phyloP scores from a whole-genome alignment of 2,329 filamentous ascomycete genomes.

The Fusarium metavorans region DNA sequence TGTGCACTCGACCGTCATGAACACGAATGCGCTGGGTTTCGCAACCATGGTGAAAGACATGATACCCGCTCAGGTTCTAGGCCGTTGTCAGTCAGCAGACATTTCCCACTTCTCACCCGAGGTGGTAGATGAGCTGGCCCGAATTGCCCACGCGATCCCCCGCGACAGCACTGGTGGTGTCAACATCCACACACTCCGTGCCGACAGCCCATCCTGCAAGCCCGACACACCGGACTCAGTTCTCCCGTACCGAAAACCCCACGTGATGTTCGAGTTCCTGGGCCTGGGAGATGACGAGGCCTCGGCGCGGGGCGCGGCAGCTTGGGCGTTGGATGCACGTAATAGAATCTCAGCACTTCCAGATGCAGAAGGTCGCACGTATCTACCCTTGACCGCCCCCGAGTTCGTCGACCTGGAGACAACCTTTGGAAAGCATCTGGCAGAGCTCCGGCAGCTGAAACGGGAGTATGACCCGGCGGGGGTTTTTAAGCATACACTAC shows the following conservation, averaged over 20 bases:
- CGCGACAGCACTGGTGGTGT: not conserved
- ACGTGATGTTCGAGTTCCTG: conserved; percentile 16
- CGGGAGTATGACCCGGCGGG: conserved; percentile 13
- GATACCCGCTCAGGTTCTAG: conserved; percentile 8
- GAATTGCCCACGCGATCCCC: conserved; percentile 2
- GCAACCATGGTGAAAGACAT: conserved; percentile 5
- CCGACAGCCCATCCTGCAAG: conserved; percentile 10
- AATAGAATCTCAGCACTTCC: conserved; percentile 4
- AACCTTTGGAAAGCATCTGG: conserved; percentile 2
- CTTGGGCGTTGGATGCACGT: conserved; percentile 10
- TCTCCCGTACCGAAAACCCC: conserved; percentile 7
- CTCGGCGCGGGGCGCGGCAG: not conserved
- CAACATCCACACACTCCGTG: conserved; percentile 7
- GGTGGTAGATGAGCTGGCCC: conserved; percentile 3
- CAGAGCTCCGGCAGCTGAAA: conserved; percentile 4
- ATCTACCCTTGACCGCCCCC: conserved; percentile 12
- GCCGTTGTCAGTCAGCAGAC: not conserved
- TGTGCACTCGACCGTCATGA: not conserved
- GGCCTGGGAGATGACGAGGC: conserved; percentile 1
- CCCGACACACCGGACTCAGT: conserved; percentile 11
- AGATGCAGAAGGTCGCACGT: not conserved
- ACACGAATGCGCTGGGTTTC: conserved; percentile 8
- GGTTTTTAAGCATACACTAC: conserved; percentile 13
- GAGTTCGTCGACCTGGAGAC: conserved; percentile 13
- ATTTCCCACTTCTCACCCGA: conserved; percentile 3